Base-by-base conservation (phyloP, 177 flowering plant genomes). In the Vitis hybrid region DNA sequence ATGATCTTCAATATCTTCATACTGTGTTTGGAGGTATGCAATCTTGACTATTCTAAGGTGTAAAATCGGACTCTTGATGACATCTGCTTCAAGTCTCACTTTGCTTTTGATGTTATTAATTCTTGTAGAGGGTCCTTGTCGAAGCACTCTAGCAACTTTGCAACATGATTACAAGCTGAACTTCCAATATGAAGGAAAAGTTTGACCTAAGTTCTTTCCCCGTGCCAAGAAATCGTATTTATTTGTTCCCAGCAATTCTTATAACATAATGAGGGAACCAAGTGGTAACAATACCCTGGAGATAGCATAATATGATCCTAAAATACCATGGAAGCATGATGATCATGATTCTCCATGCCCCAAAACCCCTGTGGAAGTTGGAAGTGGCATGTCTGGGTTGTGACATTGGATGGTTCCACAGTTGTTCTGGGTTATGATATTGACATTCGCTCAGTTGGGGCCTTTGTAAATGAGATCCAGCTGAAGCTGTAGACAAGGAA, bases 51-150 rank as follows among this genome's bases (percentile, higher is more conserved):
- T 21, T 27, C 32, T 13, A 15, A 17, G 21, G 19, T 50, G 12
- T 35, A 3, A 56, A 54, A 14, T 11, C 52, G 10, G 32, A 48
- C 13, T 57, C 48, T 12, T 63, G 21, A 9, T 2, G 17, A 13
- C 8, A 13, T 56, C 32, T 46, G 52, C 6, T 54, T 64, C 58
- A 21, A 8, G 5, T 55, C 58, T 64, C 27, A 60, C 50, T 17
- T 60, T 56, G 62, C 32, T 70, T 64, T 66, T 72, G 60, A 6
- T 30, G 14, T 68, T 52, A 1, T 13, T 62, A 12, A 24, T 80
- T 6, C 62, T 69, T 82, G 78, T 69, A 94, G 98, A 94, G 86
- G 98, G 98, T 57, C 91, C 97, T 67, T 92, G 97, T 82, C 82
- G 97, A 78, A 90, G 85, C 83, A 87, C 88, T 1, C 78, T 94